Evolutionary conservation across 2,329 filamentous ascomycete genomes (phyloP), one percentile per base, ranked within the genome.

Genomic region (Aspergillus pseudotamarii): DNA sequence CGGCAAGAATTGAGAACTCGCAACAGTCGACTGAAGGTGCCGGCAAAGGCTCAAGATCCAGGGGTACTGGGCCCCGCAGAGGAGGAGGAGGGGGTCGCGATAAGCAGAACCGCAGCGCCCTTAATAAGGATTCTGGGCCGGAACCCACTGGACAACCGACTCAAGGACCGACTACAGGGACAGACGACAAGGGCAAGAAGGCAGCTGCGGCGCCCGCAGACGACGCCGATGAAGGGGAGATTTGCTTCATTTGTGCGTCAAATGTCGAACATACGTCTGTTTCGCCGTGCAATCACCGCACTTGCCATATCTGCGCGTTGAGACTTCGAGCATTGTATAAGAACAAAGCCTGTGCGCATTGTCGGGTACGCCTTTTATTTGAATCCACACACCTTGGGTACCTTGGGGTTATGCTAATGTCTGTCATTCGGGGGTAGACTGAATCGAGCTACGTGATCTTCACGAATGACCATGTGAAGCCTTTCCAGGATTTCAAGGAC

Each of bases 241-340:
- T 97, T 65, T 99, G 95, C 86, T 98, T 98, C 80, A 99, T 99
- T 74, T 99, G 95, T 79, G 94, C 95, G 61, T 97, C 94, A 68
- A 88, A 90, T 2, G 90, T 99, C 55, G 88, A 91, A 56, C 93
- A 98, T 81, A 89, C 92, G 71, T 91, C 94, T 11, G 88, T 99
- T 68, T 89, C 94, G 36, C 94, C 95, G 23, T 99, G 95, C 80
- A 98, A 97, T 78, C 95, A 99, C 80, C 87, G 92, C 62, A 97
- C 94, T 56, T 99, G 95, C 76, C 95, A 99, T 80, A 97, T 98
- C 68, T 99, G 95, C 78, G 90, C 93, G 11, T 81, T 99, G 70
- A 88, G 95, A 64, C 88, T 98, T 87, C 88, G 95, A 71, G 95
- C 94, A 1, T 82, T 99, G 51, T 99, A 98, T 81, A 98, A 97